Conservation (phyloP, 2,329 filamentous ascomycete species). For the Neoarthrinium moseri region DNA sequence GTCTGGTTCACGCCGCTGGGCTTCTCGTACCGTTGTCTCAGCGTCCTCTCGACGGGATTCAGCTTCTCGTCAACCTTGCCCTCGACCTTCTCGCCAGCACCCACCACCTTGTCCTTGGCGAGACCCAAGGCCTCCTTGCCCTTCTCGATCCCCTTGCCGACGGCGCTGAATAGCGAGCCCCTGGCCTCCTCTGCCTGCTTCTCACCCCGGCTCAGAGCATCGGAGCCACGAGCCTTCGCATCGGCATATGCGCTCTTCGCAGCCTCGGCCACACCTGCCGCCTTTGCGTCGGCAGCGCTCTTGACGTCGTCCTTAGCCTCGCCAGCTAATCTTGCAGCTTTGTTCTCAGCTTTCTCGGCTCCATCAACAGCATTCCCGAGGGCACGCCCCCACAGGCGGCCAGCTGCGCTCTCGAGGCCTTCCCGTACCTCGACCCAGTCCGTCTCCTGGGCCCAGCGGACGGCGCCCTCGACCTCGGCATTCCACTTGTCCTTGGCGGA, state of each 20-base stretch:
- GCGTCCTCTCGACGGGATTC: slow-evolving; percentile 46
- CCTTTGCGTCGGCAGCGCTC: slow-evolving; percentile 25
- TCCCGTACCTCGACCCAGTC: slow-evolving; percentile 65
- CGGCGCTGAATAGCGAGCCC: slow-evolving; percentile 34
- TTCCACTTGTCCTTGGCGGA: slow-evolving; percentile 78
- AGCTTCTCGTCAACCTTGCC: slow-evolving; percentile 23
- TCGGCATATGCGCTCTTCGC: slow-evolving; percentile 28
- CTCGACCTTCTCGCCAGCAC: slow-evolving; percentile 35
- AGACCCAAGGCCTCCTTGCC: slow-evolving; percentile 37
- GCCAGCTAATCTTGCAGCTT: slow-evolving; percentile 21
- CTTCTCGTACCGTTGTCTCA: slow-evolving; percentile 51
- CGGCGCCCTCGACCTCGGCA: slow-evolving; percentile 65
- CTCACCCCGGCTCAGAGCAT: slow-evolving; percentile 25
- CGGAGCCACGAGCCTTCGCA: slow-evolving; percentile 26
- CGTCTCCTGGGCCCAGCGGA: slow-evolving; percentile 63
- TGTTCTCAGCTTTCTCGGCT: slow-evolving; percentile 27
- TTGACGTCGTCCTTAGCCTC: slow-evolving; percentile 36
- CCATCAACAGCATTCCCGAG: slow-evolving; percentile 32
- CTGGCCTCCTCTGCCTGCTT: slow-evolving; percentile 33
- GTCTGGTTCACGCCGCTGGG: slow-evolving; percentile 40
- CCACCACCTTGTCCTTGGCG: slow-evolving; percentile 33
- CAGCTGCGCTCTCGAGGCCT: slow-evolving; percentile 49
- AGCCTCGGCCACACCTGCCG: slow-evolving; percentile 23
- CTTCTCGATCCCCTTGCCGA: slow-evolving; percentile 40
- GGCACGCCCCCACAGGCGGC: slow-evolving; percentile 41